Evolutionary conservation across 768 basidiomycete genomes (phyloP).

Genomic region (Suillus paluster): DNA sequence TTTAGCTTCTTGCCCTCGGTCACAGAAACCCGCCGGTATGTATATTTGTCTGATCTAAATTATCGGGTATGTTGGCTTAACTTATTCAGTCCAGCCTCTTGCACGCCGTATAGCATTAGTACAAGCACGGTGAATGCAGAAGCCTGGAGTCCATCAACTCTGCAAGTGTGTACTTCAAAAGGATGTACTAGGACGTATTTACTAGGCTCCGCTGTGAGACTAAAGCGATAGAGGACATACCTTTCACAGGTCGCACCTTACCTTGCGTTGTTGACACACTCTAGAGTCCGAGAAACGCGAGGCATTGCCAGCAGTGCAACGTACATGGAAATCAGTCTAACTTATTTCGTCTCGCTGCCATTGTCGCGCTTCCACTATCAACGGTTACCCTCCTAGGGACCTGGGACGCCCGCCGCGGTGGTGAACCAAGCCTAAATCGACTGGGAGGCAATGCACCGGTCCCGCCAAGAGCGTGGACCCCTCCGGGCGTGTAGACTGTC

Average conservation of each 20-base stretch:
- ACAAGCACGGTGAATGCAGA: not conserved
- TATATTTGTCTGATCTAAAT: not conserved
- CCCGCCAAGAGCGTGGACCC: conserved; percentile 23
- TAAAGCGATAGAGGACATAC: not conserved
- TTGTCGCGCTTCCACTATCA: conserved; percentile 21
- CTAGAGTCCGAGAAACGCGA: not conserved
- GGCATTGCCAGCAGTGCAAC: not conserved
- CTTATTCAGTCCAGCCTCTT: not conserved
- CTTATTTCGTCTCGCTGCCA: conserved; percentile 20
- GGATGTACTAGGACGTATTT: too few species aligned
- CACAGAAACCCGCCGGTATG: not conserved
- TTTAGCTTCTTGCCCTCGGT: not conserved
- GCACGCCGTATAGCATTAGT: not conserved
- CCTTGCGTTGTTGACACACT: not conserved
- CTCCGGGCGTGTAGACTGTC: conserved; percentile 25
- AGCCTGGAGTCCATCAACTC: not conserved
- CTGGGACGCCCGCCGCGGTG: conserved; percentile 42
- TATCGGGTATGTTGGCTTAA: not conserved
- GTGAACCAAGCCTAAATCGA: conserved; percentile 45
- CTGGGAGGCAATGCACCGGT: conserved; percentile 28
- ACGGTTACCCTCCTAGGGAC: conserved; percentile 6
- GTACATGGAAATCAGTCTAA: conserved; percentile 1
- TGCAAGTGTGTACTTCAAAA: not conserved
- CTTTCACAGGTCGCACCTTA: not conserved
- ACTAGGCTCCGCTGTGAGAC: not conserved